Evolutionary conservation across 805 yeast species (phyloP).

Genomic region (Starmera quercuum): DNA sequence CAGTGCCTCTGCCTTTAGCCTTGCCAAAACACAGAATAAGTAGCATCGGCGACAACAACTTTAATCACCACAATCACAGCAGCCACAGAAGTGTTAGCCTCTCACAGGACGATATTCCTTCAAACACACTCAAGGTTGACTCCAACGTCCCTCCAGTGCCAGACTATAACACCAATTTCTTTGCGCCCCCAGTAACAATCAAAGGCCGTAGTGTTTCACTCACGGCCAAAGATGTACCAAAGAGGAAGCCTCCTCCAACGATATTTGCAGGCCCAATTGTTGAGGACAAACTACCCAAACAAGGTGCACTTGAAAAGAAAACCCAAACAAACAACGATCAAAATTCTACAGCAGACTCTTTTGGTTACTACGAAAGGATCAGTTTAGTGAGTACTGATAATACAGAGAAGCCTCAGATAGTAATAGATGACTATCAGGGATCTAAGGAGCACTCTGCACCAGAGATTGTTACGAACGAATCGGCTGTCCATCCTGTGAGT

Average conservation of each 20-base stretch:
- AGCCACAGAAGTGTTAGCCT: neutral
- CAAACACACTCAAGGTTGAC: conserved; percentile 8
- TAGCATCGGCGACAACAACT: no score
- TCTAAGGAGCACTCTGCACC: no score
- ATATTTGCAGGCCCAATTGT: neutral
- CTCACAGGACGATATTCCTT: conserved; percentile 4
- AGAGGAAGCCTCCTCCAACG: conserved; percentile 15
- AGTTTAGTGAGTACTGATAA: no score
- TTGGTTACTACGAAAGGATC: no score
- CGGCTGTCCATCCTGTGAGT: no score
- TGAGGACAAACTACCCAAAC: neutral
- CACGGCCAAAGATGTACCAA: conserved; percentile 11
- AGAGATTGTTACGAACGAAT: no score
- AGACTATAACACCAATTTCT: conserved; percentile 14
- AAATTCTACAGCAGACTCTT: no score
- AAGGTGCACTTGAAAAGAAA: neutral
- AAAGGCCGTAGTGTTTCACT: conserved; percentile 18
- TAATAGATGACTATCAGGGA: no score
- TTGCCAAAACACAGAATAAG: no score
- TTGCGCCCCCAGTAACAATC: conserved; percentile 20
- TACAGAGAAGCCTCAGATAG: no score
- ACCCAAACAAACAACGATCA: neutral
- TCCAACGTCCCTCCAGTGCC: conserved; percentile 19
- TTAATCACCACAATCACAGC: neutral
- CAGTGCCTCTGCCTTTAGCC: no score